These are phyloP conservation scores for Crithidia bombi DNA, from an alignment of 208 protist genomes.

Conservation along the genomic window DNA sequence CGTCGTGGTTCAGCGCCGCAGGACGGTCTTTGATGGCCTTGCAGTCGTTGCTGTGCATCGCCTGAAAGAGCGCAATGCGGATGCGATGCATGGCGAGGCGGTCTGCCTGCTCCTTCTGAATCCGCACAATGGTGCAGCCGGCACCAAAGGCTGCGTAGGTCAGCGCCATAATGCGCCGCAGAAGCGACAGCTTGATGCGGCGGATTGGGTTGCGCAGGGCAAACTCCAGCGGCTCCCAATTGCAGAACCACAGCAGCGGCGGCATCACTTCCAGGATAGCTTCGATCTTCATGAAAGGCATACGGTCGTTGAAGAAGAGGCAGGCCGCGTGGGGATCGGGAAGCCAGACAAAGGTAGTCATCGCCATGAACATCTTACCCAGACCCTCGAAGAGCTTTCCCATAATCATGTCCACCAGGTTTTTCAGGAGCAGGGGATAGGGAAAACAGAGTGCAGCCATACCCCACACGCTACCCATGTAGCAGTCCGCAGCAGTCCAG, in stretches of 20 bases:
- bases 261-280: constrained; percentile 31
- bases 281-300: constrained; percentile 42
- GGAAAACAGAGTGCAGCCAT: constrained; percentile 35
- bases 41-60: constrained; percentile 12
- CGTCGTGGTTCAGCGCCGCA: not conserved
- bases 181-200: constrained; percentile 49
- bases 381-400: constrained; percentile 30
- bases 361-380: constrained; percentile 38
- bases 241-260: constrained; percentile 46
- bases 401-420: constrained; percentile 37
- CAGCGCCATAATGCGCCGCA: constrained; percentile 43
- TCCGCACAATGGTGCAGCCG: constrained; percentile 27
- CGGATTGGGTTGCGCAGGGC: constrained; percentile 44
- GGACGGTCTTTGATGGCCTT: constrained; percentile 3
- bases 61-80: constrained; percentile 17
- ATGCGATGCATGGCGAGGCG: constrained; percentile 33
- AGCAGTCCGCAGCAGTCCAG: constrained; percentile 33
- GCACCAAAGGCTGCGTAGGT: constrained; percentile 49
- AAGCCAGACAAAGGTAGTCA: constrained; percentile 37
- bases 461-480: constrained; percentile 39
- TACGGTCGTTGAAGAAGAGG: constrained; percentile 44
- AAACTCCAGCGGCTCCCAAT: constrained; percentile 53
- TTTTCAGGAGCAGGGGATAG: constrained; percentile 32
- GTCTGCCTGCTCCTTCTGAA: constrained; percentile 31
- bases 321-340: constrained; percentile 36